Base-by-base conservation (phyloP, 805 yeast genomes). In the Teunomyces tritomae region DNA sequence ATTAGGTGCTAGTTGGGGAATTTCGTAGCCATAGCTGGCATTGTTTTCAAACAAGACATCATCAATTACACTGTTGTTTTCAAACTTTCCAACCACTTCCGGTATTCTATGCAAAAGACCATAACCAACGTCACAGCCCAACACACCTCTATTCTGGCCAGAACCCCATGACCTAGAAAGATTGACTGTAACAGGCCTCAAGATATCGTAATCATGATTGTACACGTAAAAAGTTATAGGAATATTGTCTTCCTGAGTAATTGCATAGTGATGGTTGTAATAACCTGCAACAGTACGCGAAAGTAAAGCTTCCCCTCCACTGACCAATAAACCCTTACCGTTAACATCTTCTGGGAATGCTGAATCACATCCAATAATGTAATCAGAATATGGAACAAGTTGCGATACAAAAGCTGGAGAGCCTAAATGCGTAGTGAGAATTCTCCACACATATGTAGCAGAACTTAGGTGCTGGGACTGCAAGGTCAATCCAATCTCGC, bases 41-140 rank as follows among this genome's bases (percentile, higher is more conserved):
- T 56, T 50, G 35, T 57, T 55, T 43, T 70, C 74, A 50, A 67
- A 68, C 35, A 69, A 45, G 5, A 68, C 57, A 55, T 69, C 74
- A 35, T 67, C 71, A 20, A 57, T 55, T 10, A 67, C 44, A n/a
- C 62, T 55, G 10, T 56, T 56, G 20, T 49, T 53, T n/a, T 71
- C 79, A 58, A 77, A 80, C 49, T 78, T 76, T 0, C 78, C 80
- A 8, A 75, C 61, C 4, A 82, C 85, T 49, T 82, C 80, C 1
- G 98, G 97, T n/a, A 88, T 67, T 50, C 94, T 72, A 62, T 92
- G 98, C 44, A 92, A 70, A 44, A 87, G 75, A 0, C 99, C 99
- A 58, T 90, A 91, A 0, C 97, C 98, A 14, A 92, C 95, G 54
- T 91, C 96, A 68, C 97, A 90, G 2, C 99, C 99, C 32, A 92